Evolutionary conservation across 139 green algal genomes (phyloP).

Genomic region (Chlorella sp.): DNA sequence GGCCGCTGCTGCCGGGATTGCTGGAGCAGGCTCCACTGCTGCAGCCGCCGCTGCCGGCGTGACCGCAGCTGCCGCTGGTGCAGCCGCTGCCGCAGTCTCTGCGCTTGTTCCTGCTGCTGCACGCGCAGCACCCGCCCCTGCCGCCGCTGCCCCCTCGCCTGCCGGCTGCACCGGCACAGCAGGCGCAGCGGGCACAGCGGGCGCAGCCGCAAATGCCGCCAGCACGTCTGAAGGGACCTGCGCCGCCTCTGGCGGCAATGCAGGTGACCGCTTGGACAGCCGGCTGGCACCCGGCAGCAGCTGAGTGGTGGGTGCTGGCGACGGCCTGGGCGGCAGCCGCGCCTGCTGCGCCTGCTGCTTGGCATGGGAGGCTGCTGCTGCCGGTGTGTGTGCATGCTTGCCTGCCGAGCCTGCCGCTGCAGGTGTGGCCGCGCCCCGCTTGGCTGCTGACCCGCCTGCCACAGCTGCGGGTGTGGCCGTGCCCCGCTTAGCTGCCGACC

Average conservation of each 20-base stretch:
- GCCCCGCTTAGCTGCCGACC: not conserved
- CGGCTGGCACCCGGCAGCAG: not conserved
- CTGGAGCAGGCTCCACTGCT: not conserved
- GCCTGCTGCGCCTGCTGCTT: no score
- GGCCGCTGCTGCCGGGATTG: not conserved
- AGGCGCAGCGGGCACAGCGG: not conserved
- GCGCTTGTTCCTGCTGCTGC: no score
- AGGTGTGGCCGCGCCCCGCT: not conserved
- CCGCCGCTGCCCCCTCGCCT: not conserved
- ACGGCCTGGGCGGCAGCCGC: no score
- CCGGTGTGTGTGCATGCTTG: not conserved
- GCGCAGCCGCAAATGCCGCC: slow-evolving; percentile 1
- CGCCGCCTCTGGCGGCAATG: not conserved
- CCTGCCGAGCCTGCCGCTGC: not conserved
- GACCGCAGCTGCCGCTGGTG: not conserved
- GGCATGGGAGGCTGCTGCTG: not conserved
- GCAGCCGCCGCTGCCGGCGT: not conserved
- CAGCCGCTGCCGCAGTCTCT: not conserved
- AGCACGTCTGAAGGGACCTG: not conserved
- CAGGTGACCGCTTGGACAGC: not conserved
- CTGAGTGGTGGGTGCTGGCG: not conserved
- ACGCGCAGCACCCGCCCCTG: no score
- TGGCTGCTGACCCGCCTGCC: not conserved
- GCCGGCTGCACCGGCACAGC: not conserved
- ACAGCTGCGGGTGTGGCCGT: no score